phyloP scores from a whole-genome alignment of 2,329 filamentous ascomycete species.

The Sarocladiaceae sp. region DNA sequence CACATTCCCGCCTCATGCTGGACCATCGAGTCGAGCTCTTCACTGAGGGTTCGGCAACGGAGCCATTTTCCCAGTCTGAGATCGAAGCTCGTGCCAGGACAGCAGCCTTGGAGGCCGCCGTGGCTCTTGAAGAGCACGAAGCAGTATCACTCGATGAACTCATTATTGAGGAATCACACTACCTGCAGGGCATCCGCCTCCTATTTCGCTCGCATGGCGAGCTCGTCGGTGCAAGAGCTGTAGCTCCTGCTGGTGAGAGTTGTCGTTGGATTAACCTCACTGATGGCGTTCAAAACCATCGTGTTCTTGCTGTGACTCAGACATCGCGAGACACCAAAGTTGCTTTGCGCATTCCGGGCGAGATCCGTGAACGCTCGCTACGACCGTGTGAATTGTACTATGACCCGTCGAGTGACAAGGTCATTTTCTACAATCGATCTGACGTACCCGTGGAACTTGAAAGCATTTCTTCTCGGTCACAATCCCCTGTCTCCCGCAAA shows the following conservation, averaged over 20 bases:
- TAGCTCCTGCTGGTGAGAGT: conserved; percentile 53
- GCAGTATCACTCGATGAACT: conserved; percentile 51
- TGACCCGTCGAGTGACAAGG: conserved; percentile 53
- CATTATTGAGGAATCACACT: conserved; percentile 45
- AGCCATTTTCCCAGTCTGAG: conserved; percentile 55
- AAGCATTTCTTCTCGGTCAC: conserved; percentile 29
- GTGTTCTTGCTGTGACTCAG: conserved; percentile 57
- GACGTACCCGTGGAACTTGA: conserved; percentile 49
- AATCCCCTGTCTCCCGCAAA: conserved; percentile 29
- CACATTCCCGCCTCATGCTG: conserved; percentile 34
- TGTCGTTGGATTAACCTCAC: conserved; percentile 44
- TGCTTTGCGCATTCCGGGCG: conserved; percentile 50
- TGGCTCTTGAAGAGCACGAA: conserved; percentile 32
- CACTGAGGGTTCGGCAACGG: conserved; percentile 42
- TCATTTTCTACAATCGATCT: conserved; percentile 53
- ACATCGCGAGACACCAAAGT: conserved; percentile 58
- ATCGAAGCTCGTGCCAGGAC: conserved; percentile 44
- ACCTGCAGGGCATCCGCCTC: conserved; percentile 53
- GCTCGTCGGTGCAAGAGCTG: conserved; percentile 47
- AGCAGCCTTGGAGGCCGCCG: conserved; percentile 7
- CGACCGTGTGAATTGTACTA: conserved; percentile 56
- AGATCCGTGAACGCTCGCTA: conserved; percentile 35
- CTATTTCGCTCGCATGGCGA: conserved; percentile 51
- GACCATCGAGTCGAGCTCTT: conserved; percentile 37
- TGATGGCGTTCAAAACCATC: conserved; percentile 32